Evolutionary conservation across 1,284 basidiomycete species (phyloP).

Genomic region (Rhodotorula sp.): DNA sequence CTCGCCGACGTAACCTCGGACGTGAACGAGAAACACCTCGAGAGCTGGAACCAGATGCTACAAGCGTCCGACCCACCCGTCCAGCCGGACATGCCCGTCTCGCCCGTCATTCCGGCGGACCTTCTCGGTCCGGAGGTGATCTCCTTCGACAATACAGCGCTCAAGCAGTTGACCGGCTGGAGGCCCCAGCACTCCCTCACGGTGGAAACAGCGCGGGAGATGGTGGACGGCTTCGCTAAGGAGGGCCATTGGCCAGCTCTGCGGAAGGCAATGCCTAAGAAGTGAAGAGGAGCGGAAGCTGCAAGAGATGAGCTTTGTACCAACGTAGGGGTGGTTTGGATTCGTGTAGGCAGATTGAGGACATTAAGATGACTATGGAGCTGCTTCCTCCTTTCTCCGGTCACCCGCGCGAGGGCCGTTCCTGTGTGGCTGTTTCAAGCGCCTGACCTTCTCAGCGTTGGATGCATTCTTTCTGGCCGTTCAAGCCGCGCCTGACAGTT

Average conservation of each 20-base stretch:
- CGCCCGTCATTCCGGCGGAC: slow-evolving; percentile 30
- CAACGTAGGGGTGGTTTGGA: too few relatives aligned
- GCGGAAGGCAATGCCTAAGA: background rate
- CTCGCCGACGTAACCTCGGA: slow-evolving; percentile 30
- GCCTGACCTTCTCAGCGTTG: too few relatives aligned
- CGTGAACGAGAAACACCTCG: slow-evolving; percentile 39
- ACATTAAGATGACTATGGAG: too few relatives aligned
- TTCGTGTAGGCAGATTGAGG: too few relatives aligned
- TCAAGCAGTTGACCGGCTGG: slow-evolving; percentile 25
- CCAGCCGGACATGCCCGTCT: slow-evolving; percentile 25
- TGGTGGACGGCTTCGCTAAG: slow-evolving; percentile 25
- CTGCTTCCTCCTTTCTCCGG: too few relatives aligned
- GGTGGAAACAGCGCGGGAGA: slow-evolving; percentile 1
- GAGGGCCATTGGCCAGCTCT: slow-evolving; percentile 28
- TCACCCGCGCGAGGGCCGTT: too few relatives aligned
- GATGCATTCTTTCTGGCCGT: too few relatives aligned
- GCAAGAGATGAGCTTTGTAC: too few relatives aligned
- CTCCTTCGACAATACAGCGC: slow-evolving; percentile 8
- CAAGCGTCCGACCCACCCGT: slow-evolving; percentile 27
- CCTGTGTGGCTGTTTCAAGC: too few relatives aligned
- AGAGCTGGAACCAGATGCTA: slow-evolving; percentile 28
- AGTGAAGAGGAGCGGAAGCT: too few relatives aligned
- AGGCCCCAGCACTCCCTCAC: slow-evolving; percentile 12
- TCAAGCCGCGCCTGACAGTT: too few relatives aligned
- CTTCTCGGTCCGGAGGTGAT: slow-evolving; percentile 32